phyloP scores from a whole-genome alignment of 2,329 filamentous ascomycete genomes.

The Diaporthe citriasiana region DNA sequence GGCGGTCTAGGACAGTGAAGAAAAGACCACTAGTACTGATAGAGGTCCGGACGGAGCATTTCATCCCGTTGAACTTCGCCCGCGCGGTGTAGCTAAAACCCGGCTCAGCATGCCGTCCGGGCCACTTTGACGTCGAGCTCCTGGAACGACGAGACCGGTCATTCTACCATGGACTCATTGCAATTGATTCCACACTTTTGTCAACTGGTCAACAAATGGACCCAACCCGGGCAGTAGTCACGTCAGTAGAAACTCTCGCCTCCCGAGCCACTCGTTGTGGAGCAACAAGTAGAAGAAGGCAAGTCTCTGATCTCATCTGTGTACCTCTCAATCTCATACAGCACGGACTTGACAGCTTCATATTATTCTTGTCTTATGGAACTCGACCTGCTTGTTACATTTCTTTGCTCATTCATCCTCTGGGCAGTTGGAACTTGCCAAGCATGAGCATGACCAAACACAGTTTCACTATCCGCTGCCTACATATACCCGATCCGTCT shows the following conservation, averaged over 20 bases:
- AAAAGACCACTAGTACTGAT: background rate
- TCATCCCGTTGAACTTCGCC: background rate
- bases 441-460: background rate
- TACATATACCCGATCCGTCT: no score
- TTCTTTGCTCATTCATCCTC: background rate
- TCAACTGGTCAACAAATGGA: no score
- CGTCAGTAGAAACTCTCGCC: background rate
- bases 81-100: background rate
- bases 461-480: no score
- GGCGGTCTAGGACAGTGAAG: background rate
- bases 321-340: background rate
- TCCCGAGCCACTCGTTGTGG: no score
- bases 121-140: background rate
- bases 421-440: background rate
- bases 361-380: background rate
- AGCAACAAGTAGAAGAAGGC: background rate
- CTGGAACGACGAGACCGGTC: background rate
- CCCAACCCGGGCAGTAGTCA: no score
- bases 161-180: background rate
- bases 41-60: background rate
- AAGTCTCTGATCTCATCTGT: background rate
- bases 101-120: background rate
- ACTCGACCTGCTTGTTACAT: background rate
- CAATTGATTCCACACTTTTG: background rate
- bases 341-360: background rate